Evolutionary conservation across 306 rosid genomes (phyloP).

Genomic region (Carpinus fangiana): DNA sequence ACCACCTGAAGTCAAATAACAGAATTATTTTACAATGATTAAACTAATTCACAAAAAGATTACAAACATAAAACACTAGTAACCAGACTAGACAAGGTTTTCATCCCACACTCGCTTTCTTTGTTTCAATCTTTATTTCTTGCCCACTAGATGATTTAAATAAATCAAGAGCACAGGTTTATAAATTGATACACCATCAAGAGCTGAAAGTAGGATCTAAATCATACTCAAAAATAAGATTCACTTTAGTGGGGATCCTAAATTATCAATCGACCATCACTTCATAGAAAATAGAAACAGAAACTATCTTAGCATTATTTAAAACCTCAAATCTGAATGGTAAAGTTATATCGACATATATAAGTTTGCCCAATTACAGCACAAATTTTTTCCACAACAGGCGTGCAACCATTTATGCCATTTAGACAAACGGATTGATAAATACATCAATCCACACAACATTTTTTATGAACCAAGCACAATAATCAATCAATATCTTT

Average conservation of each 20-base stretch:
- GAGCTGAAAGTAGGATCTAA: background rate
- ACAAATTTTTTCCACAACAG: background rate
- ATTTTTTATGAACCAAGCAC: background rate
- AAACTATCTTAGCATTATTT: background rate
- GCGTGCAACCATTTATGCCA: background rate
- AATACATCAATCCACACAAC: background rate
- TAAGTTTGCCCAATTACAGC: background rate
- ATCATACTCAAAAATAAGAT: background rate
- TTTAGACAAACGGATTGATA: background rate
- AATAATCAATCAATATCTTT: background rate
- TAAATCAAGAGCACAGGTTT: background rate
- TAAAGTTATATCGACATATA: background rate
- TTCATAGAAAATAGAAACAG: background rate
- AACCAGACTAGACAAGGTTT: background rate
- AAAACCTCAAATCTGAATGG: background rate
- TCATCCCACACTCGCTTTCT: background rate
- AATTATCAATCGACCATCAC: background rate
- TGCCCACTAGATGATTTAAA: background rate
- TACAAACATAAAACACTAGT: background rate
- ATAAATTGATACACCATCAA: background rate
- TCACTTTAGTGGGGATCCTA: background rate
- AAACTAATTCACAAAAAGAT: background rate
- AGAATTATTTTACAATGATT: background rate
- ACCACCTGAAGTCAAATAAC: constrained; percentile 30
- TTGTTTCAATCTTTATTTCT: background rate